phyloP scores from a whole-genome alignment of 1,284 basidiomycete genomes.

The Heterobasidion occidentale region DNA sequence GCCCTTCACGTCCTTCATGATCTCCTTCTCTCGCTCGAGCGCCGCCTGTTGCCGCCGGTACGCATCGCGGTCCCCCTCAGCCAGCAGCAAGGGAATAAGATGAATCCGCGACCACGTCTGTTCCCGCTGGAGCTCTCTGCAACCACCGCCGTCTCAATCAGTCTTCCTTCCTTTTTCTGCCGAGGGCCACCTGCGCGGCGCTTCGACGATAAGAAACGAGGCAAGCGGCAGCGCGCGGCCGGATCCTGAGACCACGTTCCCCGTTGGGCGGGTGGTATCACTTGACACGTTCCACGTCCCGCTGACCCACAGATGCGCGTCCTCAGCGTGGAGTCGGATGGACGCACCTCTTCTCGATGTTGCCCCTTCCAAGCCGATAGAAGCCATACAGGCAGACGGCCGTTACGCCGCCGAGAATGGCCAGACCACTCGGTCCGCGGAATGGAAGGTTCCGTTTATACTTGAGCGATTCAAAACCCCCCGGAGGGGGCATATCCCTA shows the following conservation, averaged over 20 bases:
- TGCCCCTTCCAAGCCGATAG: constrained; percentile 86
- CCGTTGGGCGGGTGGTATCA: constrained; percentile 36
- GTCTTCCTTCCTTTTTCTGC: constrained; percentile 25
- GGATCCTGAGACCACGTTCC: constrained; percentile 48
- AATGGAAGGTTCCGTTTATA: constrained; percentile 96
- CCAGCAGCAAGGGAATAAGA: constrained; percentile 86
- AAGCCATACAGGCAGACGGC: constrained; percentile 89
- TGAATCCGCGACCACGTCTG: constrained; percentile 95
- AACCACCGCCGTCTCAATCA: constrained; percentile 6
- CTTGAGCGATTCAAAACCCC: constrained; percentile 89
- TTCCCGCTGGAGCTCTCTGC: constrained; percentile 90
- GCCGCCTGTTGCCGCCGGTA: constrained; percentile 83
- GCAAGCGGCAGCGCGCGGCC: constrained; percentile 26
- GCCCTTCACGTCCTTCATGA: constrained; percentile 92
- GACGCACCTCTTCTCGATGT: constrained; percentile 85
- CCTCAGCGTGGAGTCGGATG: constrained; percentile 5
- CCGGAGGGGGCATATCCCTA: constrained; percentile 94
- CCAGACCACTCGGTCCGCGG: constrained; percentile 84
- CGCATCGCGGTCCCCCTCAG: constrained; percentile 88
- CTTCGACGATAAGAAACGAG: constrained; percentile 8
- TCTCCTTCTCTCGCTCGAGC: constrained; percentile 75
- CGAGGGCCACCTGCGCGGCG: constrained; percentile 12
- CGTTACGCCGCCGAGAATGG: constrained; percentile 80
- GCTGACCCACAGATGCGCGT: constrained; percentile 34
- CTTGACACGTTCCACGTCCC: constrained; percentile 54